Evolutionary conservation across 495 filamentous ascomycete genomes (phyloP), one percentile per base, ranked within the genome.

Genomic region (Xylaria palmicola): DNA sequence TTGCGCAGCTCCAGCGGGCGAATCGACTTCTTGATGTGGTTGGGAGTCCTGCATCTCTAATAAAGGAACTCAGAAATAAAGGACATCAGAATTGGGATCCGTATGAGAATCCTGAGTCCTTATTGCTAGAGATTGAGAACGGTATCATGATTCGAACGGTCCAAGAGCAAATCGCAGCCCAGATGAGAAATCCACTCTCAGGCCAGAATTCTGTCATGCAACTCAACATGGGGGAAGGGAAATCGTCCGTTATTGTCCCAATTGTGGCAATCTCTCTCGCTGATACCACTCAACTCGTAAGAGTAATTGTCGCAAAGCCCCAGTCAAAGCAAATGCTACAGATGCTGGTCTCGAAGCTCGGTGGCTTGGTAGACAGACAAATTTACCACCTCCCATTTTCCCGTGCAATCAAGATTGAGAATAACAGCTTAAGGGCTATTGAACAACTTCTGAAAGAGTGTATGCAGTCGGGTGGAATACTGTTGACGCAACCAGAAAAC

Each of bases 71-170:
- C 0, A 19, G 36, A 7, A 84, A 83, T 68, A 4, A 22, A 0
- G 82, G 83, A 0, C 83, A 86, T 64, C 19, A 43, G 1, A 85
- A 84, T 56, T 87, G 84, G 85, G 29, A 70, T 1, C 75, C 80
- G 0, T 32, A 65, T 0, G 63, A 83, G 1, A 57, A 66, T 5
- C 74, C 81, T 0, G 85, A 87, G 45, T 86, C 81, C 78, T 62
- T 87, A 0, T 73, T 87, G 3, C 67, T 87, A 0, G 85, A 87
- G 56, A 76, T 87, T 41, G 85, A 87, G 24, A 64, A 67, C 4
- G 76, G 85, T 52, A 59, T 86, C 0, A 57, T 85, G 3, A 81
- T 87, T 45, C 73, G 84, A 0, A 56, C 62, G 1, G 77, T 72
- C 3, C 84, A 87, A 60, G 72, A 82, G 4, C 73, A 81, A 1